phyloP scores from a whole-genome alignment of 331 rosid species.

The Erythrophleum ivorense region DNA sequence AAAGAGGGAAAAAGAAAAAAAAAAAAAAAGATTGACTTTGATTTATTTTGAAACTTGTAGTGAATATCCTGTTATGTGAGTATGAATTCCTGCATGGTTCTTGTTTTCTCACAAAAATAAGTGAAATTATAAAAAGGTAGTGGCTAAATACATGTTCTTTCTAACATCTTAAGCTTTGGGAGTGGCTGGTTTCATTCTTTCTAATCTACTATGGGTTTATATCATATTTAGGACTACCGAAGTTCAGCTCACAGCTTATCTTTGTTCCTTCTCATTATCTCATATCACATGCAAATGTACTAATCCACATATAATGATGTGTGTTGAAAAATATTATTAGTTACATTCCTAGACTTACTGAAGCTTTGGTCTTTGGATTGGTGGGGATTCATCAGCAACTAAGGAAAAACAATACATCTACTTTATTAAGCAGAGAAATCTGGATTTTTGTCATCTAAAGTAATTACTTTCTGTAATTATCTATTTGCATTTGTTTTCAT shows the following conservation, averaged over 20 bases:
- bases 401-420: not conserved
- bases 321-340: not conserved
- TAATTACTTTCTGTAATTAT: not conserved
- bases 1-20: too few relatives aligned
- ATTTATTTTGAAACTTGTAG: not conserved
- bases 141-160: not conserved
- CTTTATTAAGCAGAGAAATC: not conserved
- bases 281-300: not conserved
- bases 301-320: not conserved
- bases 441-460: not conserved
- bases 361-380: not conserved
- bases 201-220: not conserved
- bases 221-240: too few relatives aligned
- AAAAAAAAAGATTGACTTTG: not conserved
- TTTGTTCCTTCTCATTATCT: not conserved
- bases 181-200: slow-evolving; percentile 1
- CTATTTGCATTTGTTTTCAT: not conserved
- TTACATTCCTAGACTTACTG: not conserved
- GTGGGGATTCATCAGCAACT: not conserved
- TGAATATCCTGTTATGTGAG: not conserved
- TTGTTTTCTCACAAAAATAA: not conserved
- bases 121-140: not conserved
- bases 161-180: not conserved
- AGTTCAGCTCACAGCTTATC: too few relatives aligned
- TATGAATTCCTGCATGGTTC: not conserved